Evolutionary conservation across 305 asterid genomes (phyloP), one percentile per base, ranked within the genome.

Genomic region (Fraxinus albicans): DNA sequence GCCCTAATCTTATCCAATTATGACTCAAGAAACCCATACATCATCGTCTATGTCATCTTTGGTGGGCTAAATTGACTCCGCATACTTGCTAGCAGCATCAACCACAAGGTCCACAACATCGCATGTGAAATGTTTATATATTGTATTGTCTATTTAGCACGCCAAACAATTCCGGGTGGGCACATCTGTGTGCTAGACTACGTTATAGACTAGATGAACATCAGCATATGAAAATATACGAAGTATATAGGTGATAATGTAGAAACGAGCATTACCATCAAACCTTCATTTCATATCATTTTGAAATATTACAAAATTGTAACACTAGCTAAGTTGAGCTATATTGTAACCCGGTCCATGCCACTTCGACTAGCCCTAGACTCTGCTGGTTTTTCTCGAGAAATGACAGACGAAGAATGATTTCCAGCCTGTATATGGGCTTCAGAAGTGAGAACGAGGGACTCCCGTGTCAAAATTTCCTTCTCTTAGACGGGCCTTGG

Each of bases 401-500:
- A 53, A 53, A 53, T 53, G 23, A 53, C 25, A 53, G 23, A 53
- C 1, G 19, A 53, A n/a, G 23, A n/a, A n/a, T 55, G 65, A 53
- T 17, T 50, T 53, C 63, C 1, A 17, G 65, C 70, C 6, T 25
- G 34, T 25, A 65, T 65, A 65, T 13, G 73, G 34, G 73, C 34
- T 65, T 65, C 25, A 65, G 17, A 25, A 65, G 73, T 6, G 5
- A 65, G 35, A 23, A 25, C 2, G 34, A 65, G 25, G 74, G 70
- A 60, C 3, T 21, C 38, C 75, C 15, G 81, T 36, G 69, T 81
- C 84, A 91, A 34, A 90, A n/a, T 86, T 92, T 93, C 89, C 90
- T 87, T 88, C 97, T 90, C 92, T 95, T 95, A 34, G 98, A 86
- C 0, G 98, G 99, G 82, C 98, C 99, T 91, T 95, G 98, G 86